These are phyloP conservation scores for Pontederia paniculata DNA, from an alignment of 176 grass and related monocot genomes.

Conservation along the genomic window DNA sequence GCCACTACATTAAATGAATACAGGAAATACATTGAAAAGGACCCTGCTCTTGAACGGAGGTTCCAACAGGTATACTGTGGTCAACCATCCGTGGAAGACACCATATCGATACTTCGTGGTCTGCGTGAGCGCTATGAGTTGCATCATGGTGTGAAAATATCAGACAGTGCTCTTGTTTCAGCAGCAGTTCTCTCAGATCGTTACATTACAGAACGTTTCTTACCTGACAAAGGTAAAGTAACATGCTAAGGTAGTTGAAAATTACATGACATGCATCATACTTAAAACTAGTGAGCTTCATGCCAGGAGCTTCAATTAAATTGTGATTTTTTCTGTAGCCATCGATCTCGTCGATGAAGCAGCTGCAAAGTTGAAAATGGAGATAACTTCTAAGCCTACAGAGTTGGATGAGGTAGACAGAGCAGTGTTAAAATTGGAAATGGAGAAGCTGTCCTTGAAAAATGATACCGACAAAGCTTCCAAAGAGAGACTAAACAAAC, in stretches of 20 bases:
- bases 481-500: constrained; percentile 70
- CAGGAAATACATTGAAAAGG: constrained; percentile 94
- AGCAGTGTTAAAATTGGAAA: constrained; percentile 86
- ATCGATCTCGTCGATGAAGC: constrained; percentile 98
- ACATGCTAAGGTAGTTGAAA: too few species aligned
- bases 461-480: constrained; percentile 86
- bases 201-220: constrained; percentile 88
- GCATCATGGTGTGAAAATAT: constrained; percentile 95
- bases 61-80: constrained; percentile 94
- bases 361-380: constrained; percentile 95
- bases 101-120: constrained; percentile 71
- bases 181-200: constrained; percentile 72
- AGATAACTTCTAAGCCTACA: constrained; percentile 92
- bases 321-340: constrained; percentile 32
- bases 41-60: constrained; percentile 85
- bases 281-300: background rate
- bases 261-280: constrained; percentile 1
- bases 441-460: constrained; percentile 92
- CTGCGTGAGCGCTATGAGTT: constrained; percentile 75
- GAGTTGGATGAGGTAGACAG: constrained; percentile 89
- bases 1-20: constrained; percentile 95
- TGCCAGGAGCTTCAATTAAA: background rate
- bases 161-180: constrained; percentile 84
- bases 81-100: constrained; percentile 78
- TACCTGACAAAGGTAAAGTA: constrained; percentile 84